phyloP scores from a whole-genome alignment of 352 stramenopile species.

The Phytophthora podocarpi region DNA sequence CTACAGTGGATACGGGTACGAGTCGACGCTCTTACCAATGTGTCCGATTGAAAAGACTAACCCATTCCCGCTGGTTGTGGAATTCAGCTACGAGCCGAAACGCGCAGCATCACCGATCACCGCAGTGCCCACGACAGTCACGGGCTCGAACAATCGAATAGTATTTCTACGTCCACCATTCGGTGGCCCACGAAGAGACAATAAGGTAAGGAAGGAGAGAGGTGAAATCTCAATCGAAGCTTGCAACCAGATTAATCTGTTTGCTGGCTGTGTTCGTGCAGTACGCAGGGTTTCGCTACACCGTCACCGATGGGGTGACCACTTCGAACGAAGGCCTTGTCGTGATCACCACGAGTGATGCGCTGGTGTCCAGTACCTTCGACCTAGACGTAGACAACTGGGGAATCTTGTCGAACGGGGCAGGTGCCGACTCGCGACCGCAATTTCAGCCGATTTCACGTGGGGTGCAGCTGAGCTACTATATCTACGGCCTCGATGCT shows the following conservation, averaged over 20 bases:
- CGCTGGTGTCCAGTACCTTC: constrained; percentile 88
- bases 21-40: neutral
- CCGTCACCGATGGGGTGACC: constrained; percentile 69
- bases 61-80: neutral
- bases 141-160: constrained; percentile 85
- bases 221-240: too few species aligned
- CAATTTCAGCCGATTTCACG: constrained; percentile 69
- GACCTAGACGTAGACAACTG: constrained; percentile 79
- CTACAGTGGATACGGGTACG: constrained; percentile 87
- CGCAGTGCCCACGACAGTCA: constrained; percentile 61
- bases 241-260: too few species aligned
- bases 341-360: constrained; percentile 69
- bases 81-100: constrained; percentile 82
- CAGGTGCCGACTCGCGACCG: constrained; percentile 9
- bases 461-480: constrained; percentile 84
- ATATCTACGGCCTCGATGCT: constrained; percentile 84
- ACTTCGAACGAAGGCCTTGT: constrained; percentile 76
- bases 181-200: constrained; percentile 54
- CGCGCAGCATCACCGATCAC: constrained; percentile 59
- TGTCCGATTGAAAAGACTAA: neutral
- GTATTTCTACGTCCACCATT: constrained; percentile 82
- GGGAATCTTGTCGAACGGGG: constrained; percentile 75
- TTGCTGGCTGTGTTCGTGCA: constrained; percentile 27
- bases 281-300: constrained; percentile 90
- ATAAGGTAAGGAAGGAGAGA: constrained; percentile 47